Evolutionary conservation across 495 filamentous ascomycete genomes (phyloP), one percentile per base, ranked within the genome.

Genomic region (Penicillium coprophilum): DNA sequence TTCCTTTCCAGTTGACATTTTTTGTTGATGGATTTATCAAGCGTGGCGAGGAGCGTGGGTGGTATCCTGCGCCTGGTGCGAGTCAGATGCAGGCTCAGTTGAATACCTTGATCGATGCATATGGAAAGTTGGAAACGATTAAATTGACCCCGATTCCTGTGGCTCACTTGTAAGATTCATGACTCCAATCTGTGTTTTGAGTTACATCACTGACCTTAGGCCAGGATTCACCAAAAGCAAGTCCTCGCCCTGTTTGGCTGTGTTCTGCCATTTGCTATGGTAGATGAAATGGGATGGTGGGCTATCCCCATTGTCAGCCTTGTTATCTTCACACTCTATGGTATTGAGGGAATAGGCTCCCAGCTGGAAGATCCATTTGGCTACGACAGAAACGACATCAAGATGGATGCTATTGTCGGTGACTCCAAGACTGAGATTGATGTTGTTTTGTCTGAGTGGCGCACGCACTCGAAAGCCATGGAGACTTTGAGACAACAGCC

Each of bases 291-390:
- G 77, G 81, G 79, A 7, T 90, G 92, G 86, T 89, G 84, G 85
- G 77, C 84, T 2, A 76, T 90, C 12, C 82, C 86, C 3, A 80
- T 90, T 17, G 82, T 87, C 11, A 79, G 78, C 1, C 69, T 91
- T 8, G 81, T 90, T 27, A 83, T 82, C 19, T 90, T 91, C 63
- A 90, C 87, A 3, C 75, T 91, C 1, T 89, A 88, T 60, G 85
- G 86, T 2, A 89, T 89, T 28, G 86, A 89, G 49, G 86, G 85
- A 1, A 91, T 91, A 51, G 88, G 85, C 2, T 83, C 75, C 13
- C 85, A 89, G 63, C 74, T 90, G 8, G 88, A 91, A 63, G 88
- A 91, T 64, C 88, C 88, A 0, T 90, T 91, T 66, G 87, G 88
- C 7, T 82, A 84, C 58, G 87, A 89, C 58, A 81, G 81, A 58